These are phyloP conservation scores for Lentinula guzmanii DNA, from an alignment of 768 basidiomycete genomes.

Conservation along the genomic window DNA sequence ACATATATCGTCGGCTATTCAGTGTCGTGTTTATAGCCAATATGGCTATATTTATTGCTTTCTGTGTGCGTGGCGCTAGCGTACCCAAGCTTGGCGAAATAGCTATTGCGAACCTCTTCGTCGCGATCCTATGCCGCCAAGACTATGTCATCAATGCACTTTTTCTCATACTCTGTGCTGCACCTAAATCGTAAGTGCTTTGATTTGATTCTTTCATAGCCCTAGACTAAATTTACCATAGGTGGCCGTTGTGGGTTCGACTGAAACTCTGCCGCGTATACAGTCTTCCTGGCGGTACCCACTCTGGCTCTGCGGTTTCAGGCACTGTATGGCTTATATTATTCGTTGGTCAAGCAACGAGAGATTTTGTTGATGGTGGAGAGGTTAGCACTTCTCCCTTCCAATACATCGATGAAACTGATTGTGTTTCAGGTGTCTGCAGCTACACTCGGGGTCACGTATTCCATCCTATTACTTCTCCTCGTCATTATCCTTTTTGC, in stretches of 20 bases:
- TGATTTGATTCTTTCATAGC: background rate
- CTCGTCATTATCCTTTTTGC: conserved; percentile 46
- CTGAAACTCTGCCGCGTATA: conserved; percentile 48
- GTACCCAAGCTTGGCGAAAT: conserved; percentile 31
- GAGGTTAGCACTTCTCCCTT: conserved; percentile 17
- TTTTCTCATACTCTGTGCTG: conserved; percentile 44
- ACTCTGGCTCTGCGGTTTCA: conserved; percentile 51
- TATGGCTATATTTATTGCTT: conserved; percentile 42
- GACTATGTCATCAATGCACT: conserved; percentile 56
- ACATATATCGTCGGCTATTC: conserved; percentile 47
- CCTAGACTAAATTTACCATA: background rate
- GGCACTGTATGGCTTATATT: conserved; percentile 49
- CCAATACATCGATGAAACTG: background rate
- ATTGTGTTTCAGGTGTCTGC: conserved; percentile 4
- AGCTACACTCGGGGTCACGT: conserved; percentile 33
- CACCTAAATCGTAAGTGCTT: conserved; percentile 28
- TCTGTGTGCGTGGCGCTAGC: conserved; percentile 28
- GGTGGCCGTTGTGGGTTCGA: conserved; percentile 30
- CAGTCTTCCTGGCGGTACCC: conserved; percentile 55
- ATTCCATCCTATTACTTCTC: conserved; percentile 41
- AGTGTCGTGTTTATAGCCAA: conserved; percentile 51
- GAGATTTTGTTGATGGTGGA: conserved; percentile 33
- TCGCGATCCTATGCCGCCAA: conserved; percentile 30
- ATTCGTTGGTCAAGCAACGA: conserved; percentile 46
- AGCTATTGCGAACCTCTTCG: conserved; percentile 40